Evolutionary conservation across 2,329 filamentous ascomycete species (phyloP).

Genomic region (Clarireedia homoeocarpa): DNA sequence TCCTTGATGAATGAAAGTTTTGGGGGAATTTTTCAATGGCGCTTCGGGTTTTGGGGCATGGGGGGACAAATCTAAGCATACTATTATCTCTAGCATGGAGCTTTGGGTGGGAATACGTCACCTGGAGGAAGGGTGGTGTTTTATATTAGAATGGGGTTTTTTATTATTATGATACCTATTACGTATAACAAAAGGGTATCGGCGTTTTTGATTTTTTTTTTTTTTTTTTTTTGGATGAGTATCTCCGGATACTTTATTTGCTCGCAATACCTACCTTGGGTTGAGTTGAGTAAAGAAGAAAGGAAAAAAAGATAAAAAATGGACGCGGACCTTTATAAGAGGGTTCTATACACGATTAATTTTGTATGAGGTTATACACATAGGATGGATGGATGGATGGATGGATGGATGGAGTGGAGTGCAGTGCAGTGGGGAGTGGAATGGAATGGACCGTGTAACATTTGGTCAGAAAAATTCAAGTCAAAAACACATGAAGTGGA

Average conservation of each 20-base stretch:
- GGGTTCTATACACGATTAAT: too few relatives aligned
- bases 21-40: not conserved
- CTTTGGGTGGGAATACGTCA: not conserved
- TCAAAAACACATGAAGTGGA: too few relatives aligned
- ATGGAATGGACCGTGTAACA: too few relatives aligned
- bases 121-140: not conserved
- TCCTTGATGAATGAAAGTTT: not conserved
- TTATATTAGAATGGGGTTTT: not conserved
- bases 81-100: not conserved
- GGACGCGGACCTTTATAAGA: too few relatives aligned
- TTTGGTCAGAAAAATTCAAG: too few relatives aligned
- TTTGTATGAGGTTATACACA: too few relatives aligned
- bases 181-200: not conserved
- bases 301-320: too few relatives aligned
- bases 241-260: not conserved
- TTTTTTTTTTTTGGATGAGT: not conserved
- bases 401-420: too few relatives aligned
- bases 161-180: not conserved
- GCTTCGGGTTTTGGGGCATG: not conserved
- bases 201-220: not conserved
- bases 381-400: too few relatives aligned
- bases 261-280: not conserved
- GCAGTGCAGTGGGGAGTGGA: too few relatives aligned
- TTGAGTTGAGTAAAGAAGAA: not conserved
- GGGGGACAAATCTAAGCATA: not conserved